Evolutionary conservation across 331 rosid genomes (phyloP).

Genomic region (Quercus tomentella): DNA sequence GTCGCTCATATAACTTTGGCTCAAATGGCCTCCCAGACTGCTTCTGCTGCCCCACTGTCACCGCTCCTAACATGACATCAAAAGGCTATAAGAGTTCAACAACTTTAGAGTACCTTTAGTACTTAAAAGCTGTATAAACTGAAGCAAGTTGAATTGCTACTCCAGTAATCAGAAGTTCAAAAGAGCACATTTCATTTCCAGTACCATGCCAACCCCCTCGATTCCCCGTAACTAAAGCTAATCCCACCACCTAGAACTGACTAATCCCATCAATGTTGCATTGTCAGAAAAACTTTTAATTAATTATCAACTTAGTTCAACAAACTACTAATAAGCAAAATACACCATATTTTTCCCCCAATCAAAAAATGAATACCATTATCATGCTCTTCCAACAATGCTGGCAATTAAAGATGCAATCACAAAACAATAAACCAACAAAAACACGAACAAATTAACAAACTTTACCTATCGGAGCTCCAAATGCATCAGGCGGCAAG

Average conservation of each 20-base stretch:
- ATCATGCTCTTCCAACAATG: background rate
- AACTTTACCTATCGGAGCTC: slow-evolving; percentile 59
- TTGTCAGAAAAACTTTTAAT: background rate
- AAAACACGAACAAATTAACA: background rate
- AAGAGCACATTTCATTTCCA: background rate
- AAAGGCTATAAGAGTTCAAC: slow-evolving; percentile 8
- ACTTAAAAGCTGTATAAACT: slow-evolving; percentile 6
- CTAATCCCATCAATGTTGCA: background rate
- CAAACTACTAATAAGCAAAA: background rate
- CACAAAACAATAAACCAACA: background rate
- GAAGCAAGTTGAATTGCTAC: slow-evolving; percentile 12
- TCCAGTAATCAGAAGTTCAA: slow-evolving; percentile 4
- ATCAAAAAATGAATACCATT: background rate
- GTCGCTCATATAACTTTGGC: slow-evolving; percentile 41
- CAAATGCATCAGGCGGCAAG: slow-evolving; percentile 74
- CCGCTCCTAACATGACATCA: slow-evolving; percentile 22
- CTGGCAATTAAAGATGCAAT: slow-evolving; percentile 1
- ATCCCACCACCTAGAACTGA: background rate
- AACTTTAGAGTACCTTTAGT: slow-evolving; percentile 9
- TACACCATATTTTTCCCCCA: background rate
- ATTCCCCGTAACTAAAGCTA: background rate
- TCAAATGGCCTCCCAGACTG: slow-evolving; percentile 43
- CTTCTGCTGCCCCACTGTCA: slow-evolving; percentile 36
- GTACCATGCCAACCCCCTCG: background rate
- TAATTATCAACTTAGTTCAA: background rate